Evolutionary conservation across 2,329 filamentous ascomycete genomes (phyloP).

Genomic region (Cladobotryum protrusum): DNA sequence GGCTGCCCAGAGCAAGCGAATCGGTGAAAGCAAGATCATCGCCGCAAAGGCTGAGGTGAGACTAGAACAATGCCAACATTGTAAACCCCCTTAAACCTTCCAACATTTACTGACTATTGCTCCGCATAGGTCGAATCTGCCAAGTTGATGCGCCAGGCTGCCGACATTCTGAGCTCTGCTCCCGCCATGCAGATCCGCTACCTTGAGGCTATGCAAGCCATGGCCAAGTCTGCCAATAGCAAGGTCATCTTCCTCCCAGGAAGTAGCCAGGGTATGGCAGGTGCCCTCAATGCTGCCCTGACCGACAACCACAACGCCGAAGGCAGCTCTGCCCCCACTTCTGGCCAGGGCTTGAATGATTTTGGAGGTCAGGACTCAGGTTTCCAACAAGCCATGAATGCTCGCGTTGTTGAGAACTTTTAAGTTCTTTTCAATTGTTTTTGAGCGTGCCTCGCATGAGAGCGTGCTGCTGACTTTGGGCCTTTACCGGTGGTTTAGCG

Average conservation of each 20-base stretch:
- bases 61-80: not conserved
- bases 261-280: slow-evolving; percentile 48
- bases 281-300: slow-evolving; percentile 37
- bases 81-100: not conserved
- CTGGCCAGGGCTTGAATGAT: slow-evolving; percentile 36
- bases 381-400: slow-evolving; percentile 76
- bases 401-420: slow-evolving; percentile 79
- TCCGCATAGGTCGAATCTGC: slow-evolving; percentile 72
- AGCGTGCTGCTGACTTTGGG: slow-evolving; percentile 25
- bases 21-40: slow-evolving; percentile 97
- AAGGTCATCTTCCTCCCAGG: slow-evolving; percentile 82
- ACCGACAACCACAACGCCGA: slow-evolving; percentile 30
- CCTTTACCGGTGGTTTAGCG: slow-evolving; percentile 23
- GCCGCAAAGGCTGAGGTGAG: slow-evolving; percentile 78
- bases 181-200: slow-evolving; percentile 98
- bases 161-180: slow-evolving; percentile 84
- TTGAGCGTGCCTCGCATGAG: slow-evolving; percentile 7
- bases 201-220: slow-evolving; percentile 96
- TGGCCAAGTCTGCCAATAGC: slow-evolving; percentile 89
- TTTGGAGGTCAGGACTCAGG: slow-evolving; percentile 50
- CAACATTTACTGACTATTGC: slow-evolving; percentile 6
- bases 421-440: slow-evolving; percentile 35
- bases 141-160: slow-evolving; percentile 88
- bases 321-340: slow-evolving; percentile 43
- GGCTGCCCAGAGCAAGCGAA: slow-evolving; percentile 97